Base-by-base conservation (phyloP, 2,329 filamentous ascomycete genomes). In the Ascochyta fabae region DNA sequence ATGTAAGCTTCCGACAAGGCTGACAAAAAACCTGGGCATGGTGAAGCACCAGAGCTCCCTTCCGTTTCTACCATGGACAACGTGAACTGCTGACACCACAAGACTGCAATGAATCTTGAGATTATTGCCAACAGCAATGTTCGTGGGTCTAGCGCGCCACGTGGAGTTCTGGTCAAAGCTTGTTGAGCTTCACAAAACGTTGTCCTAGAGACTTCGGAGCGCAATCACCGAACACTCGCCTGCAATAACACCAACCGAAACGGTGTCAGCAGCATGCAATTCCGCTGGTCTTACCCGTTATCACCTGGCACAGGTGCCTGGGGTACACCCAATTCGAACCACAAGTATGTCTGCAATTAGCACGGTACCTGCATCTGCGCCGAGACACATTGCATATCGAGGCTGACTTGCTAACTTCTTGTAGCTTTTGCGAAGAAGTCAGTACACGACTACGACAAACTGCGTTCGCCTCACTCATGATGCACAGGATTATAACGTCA, bases 401-500 rank as follows among this genome's bases (percentile, higher is more conserved):
- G 42, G 38, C 42, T 46, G 19, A 47, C 12, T 58, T 24, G 45
- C 62, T 71, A 42, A 65, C 51, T 13, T 40, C n/a, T 22, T 36
- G 23, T 47, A 74, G 72, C 53, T 75, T 75, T 44, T 75, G 73
- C 57, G 73, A 75, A 61, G 72, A 75, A 56, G 72, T 48, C 31
- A 5, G 35, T 51, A 16, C 23, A 23, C 26, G 16, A 15, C 19
- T 19, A 44, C 6, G 12, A 45, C 7, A n/a, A 5, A 23, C 6
- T 4, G 6, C 15, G 12, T 50, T 10, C 22, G 26, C n/a, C 31
- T 26, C 7, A 23, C 44, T 49, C 2, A 49, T 8, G 1, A 16
- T 19, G 19, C 3, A 29, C n/a, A 87, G 74, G 84, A 86, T 66
- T 86, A 83, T 61, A 79, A 77, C 48, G 69, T 84, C 48, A 82